Evolutionary conservation across 139 green algal genomes (phyloP).

Genomic region (Microglena sp.): DNA sequence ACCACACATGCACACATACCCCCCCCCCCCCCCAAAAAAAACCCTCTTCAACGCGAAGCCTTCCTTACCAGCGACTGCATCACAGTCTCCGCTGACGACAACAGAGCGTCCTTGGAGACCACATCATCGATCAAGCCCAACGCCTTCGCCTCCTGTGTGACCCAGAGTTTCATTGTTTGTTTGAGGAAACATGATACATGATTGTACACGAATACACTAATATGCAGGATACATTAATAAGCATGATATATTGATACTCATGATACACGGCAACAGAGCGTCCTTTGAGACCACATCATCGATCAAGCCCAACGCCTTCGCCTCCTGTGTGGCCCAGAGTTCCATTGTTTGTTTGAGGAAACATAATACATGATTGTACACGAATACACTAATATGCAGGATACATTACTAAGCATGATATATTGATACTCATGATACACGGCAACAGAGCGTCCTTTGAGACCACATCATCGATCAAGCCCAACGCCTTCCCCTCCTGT

Average conservation of each 20-base stretch:
- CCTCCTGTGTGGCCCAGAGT: no score
- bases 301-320: slow-evolving; percentile 56
- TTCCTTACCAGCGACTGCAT: slow-evolving; percentile 48
- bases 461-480: slow-evolving; percentile 67
- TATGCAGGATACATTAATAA: no score
- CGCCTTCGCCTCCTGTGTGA: slow-evolving; percentile 39
- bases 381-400: no score
- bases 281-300: slow-evolving; percentile 53
- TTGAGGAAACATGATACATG: no score
- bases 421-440: no score
- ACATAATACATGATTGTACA: no score
- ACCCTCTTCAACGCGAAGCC: slow-evolving; percentile 28
- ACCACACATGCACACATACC: not conserved
- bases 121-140: slow-evolving; percentile 70
- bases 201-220: no score
- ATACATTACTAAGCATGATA: no score
- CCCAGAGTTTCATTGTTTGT: no score
- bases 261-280: no score
- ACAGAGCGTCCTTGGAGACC: slow-evolving; percentile 39
- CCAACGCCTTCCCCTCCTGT: slow-evolving; percentile 45
- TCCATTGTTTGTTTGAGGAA: no score
- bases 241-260: no score
- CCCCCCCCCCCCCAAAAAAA: slow-evolving; percentile 18
- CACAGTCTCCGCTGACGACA: slow-evolving; percentile 33
- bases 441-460: slow-evolving; percentile 40